A percentile compares a stretch with the other conserved stretches of the same genome.
These are phyloP conservation scores for Yamadazyma diddensiae DNA, from an alignment of 1,139 yeast genomes.

Conservation along the genomic window DNA sequence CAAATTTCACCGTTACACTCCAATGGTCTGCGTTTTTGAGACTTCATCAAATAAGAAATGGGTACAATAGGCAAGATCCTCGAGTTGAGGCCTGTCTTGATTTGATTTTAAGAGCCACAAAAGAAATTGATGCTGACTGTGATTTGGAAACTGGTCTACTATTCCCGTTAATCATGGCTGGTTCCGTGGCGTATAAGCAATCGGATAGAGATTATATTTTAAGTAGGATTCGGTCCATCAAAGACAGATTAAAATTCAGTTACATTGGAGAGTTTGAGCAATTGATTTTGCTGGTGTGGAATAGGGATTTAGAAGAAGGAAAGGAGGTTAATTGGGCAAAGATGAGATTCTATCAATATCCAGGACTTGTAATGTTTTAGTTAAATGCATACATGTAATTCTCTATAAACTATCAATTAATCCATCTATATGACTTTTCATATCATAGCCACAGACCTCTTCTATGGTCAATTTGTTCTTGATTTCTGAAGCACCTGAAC, in stretches of 20 bases:
- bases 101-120: conserved; percentile 16
- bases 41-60: conserved; percentile 19
- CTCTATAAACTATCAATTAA: conserved; percentile 4
- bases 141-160: conserved; percentile 19
- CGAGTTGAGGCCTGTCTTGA: conserved; percentile 17
- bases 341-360: conserved; percentile 18
- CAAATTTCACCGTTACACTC: conserved; percentile 18
- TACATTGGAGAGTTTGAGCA: conserved; percentile 19
- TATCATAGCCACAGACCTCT: conserved; percentile 28
- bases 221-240: conserved; percentile 14
- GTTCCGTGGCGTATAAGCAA: conserved; percentile 17
- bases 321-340: conserved; percentile 21
- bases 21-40: conserved; percentile 22
- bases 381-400: neutral
- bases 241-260: conserved; percentile 16
- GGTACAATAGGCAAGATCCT: conserved; percentile 18
- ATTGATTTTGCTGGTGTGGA: conserved; percentile 17
- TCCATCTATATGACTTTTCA: conserved; percentile 19
- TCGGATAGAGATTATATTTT: conserved; percentile 17
- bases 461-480: conserved; percentile 24
- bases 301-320: conserved; percentile 15
- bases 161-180: conserved; percentile 24
- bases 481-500: conserved; percentile 18
- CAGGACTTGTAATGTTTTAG: conserved; percentile 22
- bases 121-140: conserved; percentile 13